Percentiles rank a stretch among this genome's conserved stretches.
These are phyloP conservation scores for Tolypocladium cylindrosporum DNA, from an alignment of 2,329 filamentous ascomycete genomes.

Conservation along the genomic window DNA sequence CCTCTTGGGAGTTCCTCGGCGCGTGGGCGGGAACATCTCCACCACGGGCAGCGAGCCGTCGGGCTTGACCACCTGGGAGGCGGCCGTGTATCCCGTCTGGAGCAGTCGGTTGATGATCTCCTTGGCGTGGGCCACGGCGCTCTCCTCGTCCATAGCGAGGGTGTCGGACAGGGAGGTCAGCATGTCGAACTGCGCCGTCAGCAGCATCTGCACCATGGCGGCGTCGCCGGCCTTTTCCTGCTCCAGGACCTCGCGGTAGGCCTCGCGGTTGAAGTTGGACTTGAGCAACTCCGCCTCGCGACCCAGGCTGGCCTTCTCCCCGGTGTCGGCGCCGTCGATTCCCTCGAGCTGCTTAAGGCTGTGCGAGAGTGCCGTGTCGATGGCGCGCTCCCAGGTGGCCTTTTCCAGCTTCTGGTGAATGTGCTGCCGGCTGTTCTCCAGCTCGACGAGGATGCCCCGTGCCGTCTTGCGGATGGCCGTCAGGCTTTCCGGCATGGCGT, in stretches of 20 bases:
- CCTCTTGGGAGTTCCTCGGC: constrained; percentile 68
- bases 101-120: constrained; percentile 68
- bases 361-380: constrained; percentile 82
- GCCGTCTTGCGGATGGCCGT: constrained; percentile 76
- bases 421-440: constrained; percentile 84
- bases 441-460: constrained; percentile 75
- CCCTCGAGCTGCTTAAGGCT: constrained; percentile 69
- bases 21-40: constrained; percentile 60
- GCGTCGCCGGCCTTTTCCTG: constrained; percentile 76
- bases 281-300: constrained; percentile 83
- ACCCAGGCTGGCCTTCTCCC: constrained; percentile 60
- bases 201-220: constrained; percentile 67
- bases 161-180: constrained; percentile 75
- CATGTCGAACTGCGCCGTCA: constrained; percentile 88
- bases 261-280: constrained; percentile 70
- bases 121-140: constrained; percentile 73
- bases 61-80: constrained; percentile 80
- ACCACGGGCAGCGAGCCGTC: constrained; percentile 57
- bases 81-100: constrained; percentile 62
- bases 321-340: constrained; percentile 31
- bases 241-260: constrained; percentile 66
- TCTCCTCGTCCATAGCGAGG: constrained; percentile 69
- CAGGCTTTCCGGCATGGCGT: constrained; percentile 60
- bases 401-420: constrained; percentile 76
- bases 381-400: constrained; percentile 74